Conservation (phyloP, 305 asterid species). For the Fraxinus sp. region DNA sequence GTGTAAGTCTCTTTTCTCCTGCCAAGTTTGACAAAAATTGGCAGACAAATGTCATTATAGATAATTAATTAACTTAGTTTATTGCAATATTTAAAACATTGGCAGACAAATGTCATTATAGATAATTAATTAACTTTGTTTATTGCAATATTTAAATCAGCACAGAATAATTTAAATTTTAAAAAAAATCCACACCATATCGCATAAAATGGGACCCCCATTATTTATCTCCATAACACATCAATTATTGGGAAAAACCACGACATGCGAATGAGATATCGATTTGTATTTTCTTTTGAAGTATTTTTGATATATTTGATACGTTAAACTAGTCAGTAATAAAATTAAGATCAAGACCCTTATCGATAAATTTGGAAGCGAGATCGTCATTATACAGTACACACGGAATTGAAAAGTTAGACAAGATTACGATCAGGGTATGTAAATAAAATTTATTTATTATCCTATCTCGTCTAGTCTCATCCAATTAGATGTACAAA, state of each 20-base stretch:
- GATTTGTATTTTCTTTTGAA: background rate
- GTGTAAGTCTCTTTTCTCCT: background rate
- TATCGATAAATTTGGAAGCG: too few relatives aligned
- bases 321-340: background rate
- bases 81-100: background rate
- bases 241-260: background rate
- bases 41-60: background rate
- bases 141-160: background rate
- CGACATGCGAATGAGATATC: background rate
- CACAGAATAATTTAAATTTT: background rate
- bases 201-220: background rate
- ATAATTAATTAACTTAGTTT: background rate
- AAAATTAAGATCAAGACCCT: too few relatives aligned
- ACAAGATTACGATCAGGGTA: background rate
- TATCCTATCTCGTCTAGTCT: background rate
- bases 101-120: background rate
- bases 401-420: background rate
- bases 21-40: background rate
- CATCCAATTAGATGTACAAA: background rate
- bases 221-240: background rate
- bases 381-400: too few relatives aligned
- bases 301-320: too few relatives aligned
- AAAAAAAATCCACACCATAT: background rate
- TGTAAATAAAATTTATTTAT: too few relatives aligned
- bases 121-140: background rate